Base-by-base conservation (phyloP, 1,284 basidiomycete genomes). In the Mycosarcoma mackinlayi region DNA sequence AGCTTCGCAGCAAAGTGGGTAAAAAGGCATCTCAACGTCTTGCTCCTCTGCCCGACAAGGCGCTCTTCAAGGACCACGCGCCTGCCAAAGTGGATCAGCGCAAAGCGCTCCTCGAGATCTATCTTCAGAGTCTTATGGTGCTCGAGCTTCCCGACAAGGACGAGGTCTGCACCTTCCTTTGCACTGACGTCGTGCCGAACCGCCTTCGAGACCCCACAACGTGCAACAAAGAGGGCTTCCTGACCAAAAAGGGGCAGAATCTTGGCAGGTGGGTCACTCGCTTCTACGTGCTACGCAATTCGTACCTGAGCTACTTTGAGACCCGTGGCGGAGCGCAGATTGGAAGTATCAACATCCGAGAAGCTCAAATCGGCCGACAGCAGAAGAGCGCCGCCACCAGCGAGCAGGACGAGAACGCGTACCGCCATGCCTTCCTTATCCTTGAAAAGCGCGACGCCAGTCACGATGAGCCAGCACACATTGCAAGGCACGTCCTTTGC, bases 191-290 rank as follows among this genome's bases (percentile, higher is more conserved):
- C 56, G 88, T 93, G 14, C 88, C 89, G 35, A 88, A 89, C 27
- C 59, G 61, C 4, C n/a, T 64, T 13, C 64, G 55, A 9, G 77
- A 78, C 45, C 75, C 75, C 3, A 53, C 41, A 40, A 56, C 51
- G 23, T 91, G 89, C n/a, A 90, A 91, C 85, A 96, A 93, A 84
- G 94, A 94, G 84, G 95, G 95, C 19, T 98, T 95, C 83, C 86
- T 97, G 42, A 97, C 95, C 25, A 98, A 98, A 84, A 88, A 94
- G 71, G 94, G 94, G 19, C 93, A 96, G 85, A 96, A 93, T 79
- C 94, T 98, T 83, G 94, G 94, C 50, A 92, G 86, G 58, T 85
- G 77, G 78, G 81, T 77, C 82, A 93, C 93, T 28, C 87, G 95
- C 40, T 98, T 90, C 84, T 98, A 98, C 79, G 91, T 96, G 8